Evolutionary conservation across 805 yeast genomes (phyloP).

Genomic region (Ogataea polymorpha): DNA sequence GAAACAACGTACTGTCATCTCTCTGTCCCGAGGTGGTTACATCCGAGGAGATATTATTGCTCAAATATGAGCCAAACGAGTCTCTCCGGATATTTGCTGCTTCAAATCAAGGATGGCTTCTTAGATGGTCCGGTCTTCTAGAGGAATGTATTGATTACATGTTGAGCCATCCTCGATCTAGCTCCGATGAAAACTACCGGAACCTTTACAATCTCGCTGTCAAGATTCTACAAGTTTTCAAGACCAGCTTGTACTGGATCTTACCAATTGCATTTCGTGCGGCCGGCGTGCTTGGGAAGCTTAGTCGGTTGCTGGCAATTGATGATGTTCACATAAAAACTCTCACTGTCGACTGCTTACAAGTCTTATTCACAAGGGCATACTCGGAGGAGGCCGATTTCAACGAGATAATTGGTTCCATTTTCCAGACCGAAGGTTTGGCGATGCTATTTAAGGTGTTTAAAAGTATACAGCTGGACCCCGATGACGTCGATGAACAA

Average conservation of each 20-base stretch:
- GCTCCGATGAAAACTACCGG: slow-evolving; percentile 6
- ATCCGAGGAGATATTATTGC: slow-evolving; percentile 59
- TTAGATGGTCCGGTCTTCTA: slow-evolving; percentile 62
- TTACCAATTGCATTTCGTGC: slow-evolving; percentile 69
- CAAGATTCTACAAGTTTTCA: slow-evolving; percentile 74
- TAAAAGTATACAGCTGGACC: slow-evolving; percentile 53
- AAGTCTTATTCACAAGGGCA: slow-evolving; percentile 78
- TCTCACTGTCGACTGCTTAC: slow-evolving; percentile 86
- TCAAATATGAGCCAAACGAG: slow-evolving; percentile 64
- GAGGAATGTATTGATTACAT: slow-evolving; percentile 40
- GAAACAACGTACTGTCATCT: slow-evolving; percentile 75
- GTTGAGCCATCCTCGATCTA: slow-evolving; percentile 12
- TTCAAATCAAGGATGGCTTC: slow-evolving; percentile 82
- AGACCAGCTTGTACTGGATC: slow-evolving; percentile 90
- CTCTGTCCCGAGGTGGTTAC: slow-evolving; percentile 81
- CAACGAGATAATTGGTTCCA: slow-evolving; percentile 71
- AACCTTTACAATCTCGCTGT: slow-evolving; percentile 45
- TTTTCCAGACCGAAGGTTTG: slow-evolving; percentile 75
- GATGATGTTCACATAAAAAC: slow-evolving; percentile 66
- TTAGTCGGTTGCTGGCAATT: slow-evolving; percentile 57
- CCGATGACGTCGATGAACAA: slow-evolving; percentile 67
- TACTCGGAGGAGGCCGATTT: slow-evolving; percentile 69
- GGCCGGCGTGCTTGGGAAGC: slow-evolving; percentile 60
- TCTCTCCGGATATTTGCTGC: slow-evolving; percentile 63
- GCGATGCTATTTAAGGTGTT: slow-evolving; percentile 64